Evolutionary conservation across 441 rosid genomes (phyloP).

Genomic region (Geranium incanum): DNA sequence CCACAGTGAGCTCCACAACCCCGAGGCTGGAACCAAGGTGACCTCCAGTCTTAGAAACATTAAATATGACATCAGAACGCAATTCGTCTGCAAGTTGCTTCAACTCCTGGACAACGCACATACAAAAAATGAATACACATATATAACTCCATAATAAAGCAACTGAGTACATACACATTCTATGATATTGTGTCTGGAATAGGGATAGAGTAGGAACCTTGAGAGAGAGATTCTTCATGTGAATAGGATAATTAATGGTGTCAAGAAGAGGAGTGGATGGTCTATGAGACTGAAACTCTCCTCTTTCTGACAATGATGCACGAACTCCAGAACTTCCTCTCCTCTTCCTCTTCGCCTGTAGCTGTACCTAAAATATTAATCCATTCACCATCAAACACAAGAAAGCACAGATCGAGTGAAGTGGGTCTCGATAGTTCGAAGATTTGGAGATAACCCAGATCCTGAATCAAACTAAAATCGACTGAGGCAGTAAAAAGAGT

Average conservation of each 20-base stretch:
- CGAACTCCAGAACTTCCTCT: neutral
- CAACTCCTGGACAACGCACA: slow-evolving; percentile 38
- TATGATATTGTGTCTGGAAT: neutral
- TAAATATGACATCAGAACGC: slow-evolving; percentile 52
- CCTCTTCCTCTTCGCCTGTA: neutral
- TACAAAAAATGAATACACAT: neutral
- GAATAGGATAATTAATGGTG: slow-evolving; percentile 52
- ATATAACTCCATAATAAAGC: neutral
- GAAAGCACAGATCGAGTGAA: no score
- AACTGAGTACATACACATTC: no score
- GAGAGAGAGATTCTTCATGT: slow-evolving; percentile 53
- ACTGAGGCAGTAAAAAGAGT: no score
- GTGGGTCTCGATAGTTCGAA: no score
- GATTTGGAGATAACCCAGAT: no score
- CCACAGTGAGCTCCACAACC: slow-evolving; percentile 55
- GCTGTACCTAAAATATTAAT: neutral
- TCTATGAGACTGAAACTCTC: slow-evolving; percentile 20
- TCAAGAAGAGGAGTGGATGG: slow-evolving; percentile 61
- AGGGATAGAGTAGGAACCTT: slow-evolving; percentile 27
- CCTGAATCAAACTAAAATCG: no score
- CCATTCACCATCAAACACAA: neutral
- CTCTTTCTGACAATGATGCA: neutral
- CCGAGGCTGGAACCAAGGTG: slow-evolving; percentile 68
- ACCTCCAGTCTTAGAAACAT: slow-evolving; percentile 57
- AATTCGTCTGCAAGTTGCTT: slow-evolving; percentile 64